Evolutionary conservation across 768 basidiomycete genomes (phyloP).

Genomic region (Kondoa subrosea): DNA sequence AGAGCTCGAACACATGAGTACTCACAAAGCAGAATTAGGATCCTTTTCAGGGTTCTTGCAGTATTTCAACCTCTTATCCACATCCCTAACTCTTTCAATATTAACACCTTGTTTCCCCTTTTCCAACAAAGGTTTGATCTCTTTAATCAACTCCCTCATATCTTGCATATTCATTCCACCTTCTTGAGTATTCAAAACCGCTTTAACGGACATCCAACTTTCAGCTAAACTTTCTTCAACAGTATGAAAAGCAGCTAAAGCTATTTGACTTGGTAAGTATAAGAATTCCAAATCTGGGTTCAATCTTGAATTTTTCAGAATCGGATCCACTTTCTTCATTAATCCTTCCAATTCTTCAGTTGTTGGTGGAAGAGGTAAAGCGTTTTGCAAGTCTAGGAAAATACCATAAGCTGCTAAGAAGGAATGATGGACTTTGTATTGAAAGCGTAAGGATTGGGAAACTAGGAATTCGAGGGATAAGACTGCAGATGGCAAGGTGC

Average conservation of each 20-base stretch:
- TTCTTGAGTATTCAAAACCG: not conserved
- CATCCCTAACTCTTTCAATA: conserved; percentile 66
- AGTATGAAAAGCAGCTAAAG: conserved; percentile 57
- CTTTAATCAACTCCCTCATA: conserved; percentile 37
- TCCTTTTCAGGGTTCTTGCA: conserved; percentile 97
- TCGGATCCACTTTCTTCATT: conserved; percentile 49
- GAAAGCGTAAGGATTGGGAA: conserved; percentile 81
- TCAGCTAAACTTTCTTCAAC: conserved; percentile 45
- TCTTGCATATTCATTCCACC: not conserved
- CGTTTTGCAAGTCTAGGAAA: conserved; percentile 71
- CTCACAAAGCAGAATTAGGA: conserved; percentile 48
- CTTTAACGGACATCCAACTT: conserved; percentile 39
- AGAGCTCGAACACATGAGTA: no score
- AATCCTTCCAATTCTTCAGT: conserved; percentile 23
- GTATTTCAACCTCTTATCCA: conserved; percentile 65
- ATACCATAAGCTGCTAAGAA: conserved; percentile 77
- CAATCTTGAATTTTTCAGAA: conserved; percentile 62
- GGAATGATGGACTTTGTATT: conserved; percentile 84
- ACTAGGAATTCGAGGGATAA: conserved; percentile 90
- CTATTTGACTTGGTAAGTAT: conserved; percentile 85
- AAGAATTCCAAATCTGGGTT: conserved; percentile 76
- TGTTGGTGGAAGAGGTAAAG: conserved; percentile 8
- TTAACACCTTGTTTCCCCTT: conserved; percentile 48
- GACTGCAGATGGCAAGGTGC: conserved; percentile 56
- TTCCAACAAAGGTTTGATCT: conserved; percentile 45